Percentiles rank a stretch among this genome's conserved stretches.
phyloP scores from a whole-genome alignment of 2,329 filamentous ascomycete species.

The Dryadomyces quercivorus region DNA sequence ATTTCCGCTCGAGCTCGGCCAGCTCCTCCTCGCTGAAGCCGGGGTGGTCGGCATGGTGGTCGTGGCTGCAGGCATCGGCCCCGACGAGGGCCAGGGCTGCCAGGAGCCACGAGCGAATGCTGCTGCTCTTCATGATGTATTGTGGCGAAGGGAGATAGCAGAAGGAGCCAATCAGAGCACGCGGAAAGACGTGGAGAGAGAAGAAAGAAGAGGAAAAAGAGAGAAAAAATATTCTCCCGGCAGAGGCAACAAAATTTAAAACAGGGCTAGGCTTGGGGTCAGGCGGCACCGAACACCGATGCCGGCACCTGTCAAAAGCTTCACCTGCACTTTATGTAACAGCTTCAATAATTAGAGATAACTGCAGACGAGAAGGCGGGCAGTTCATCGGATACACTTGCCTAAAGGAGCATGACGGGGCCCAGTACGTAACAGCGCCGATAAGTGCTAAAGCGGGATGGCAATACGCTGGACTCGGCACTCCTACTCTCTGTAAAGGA shows the following conservation, averaged over 20 bases:
- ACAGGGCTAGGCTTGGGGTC: neutral
- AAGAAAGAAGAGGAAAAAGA: neutral
- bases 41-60: constrained; percentile 21
- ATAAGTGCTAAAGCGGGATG: neutral
- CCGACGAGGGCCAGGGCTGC: constrained; percentile 6
- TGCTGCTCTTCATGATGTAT: neutral
- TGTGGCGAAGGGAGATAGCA: too few species aligned
- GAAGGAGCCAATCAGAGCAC: too few species aligned
- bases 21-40: constrained; percentile 35
- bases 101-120: constrained; percentile 8
- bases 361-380: neutral
- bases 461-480: neutral
- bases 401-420: constrained; percentile 5
- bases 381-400: constrained; percentile 7
- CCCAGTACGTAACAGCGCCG: neutral
- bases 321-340: neutral
- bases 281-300: neutral
- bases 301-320: neutral
- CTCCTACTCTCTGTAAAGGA: neutral
- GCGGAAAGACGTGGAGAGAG: neutral
- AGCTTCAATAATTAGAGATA: neutral
- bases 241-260: neutral
- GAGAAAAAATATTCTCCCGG: too few species aligned
- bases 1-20: constrained; percentile 42
- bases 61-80: constrained; percentile 8